phyloP scores from a whole-genome alignment of 805 yeast species.

The Candida taoyuanica region DNA sequence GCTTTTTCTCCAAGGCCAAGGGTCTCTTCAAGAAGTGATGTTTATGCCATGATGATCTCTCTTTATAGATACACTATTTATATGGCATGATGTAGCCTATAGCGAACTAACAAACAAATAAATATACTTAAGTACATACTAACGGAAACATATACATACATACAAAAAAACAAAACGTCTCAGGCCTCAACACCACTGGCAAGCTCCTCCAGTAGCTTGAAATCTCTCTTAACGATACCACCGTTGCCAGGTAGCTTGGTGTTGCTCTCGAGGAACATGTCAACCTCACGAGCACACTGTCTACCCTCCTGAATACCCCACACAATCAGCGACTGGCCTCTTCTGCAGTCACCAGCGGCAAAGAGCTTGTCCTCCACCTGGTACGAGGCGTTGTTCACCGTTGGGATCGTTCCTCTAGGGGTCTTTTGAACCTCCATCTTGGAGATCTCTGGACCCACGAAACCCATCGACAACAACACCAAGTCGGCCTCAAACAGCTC shows the following conservation, averaged over 20 bases:
- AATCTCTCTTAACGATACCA: slow-evolving; percentile 82
- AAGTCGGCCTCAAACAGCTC: slow-evolving; percentile 93
- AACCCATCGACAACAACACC: slow-evolving; percentile 94
- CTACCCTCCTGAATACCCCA: slow-evolving; percentile 99
- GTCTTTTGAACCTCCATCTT: slow-evolving; percentile 62
- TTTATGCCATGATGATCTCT: too few species aligned
- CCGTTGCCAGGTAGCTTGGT: slow-evolving; percentile 92
- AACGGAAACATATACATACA: neutral
- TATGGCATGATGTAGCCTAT: too few species aligned
- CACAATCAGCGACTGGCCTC: slow-evolving; percentile 96
- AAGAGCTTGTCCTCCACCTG: slow-evolving; percentile 70
- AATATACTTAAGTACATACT: neutral
- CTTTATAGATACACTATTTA: too few species aligned
- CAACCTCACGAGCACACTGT: slow-evolving; percentile 96
- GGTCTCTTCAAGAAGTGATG: slow-evolving; percentile 33
- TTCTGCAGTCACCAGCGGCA: slow-evolving; percentile 98
- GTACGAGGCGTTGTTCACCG: slow-evolving; percentile 55
- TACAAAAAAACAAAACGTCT: neutral
- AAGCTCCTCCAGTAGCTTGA: slow-evolving; percentile 68
- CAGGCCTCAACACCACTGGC: slow-evolving; percentile 33
- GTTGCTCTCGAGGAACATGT: slow-evolving; percentile 67
- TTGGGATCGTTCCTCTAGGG: slow-evolving; percentile 77
- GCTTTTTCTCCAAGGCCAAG: slow-evolving; percentile 44
- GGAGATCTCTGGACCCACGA: slow-evolving; percentile 91
- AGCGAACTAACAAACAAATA: too few species aligned